Evolutionary conservation across 23 red algal species (phyloP).

Genomic region (Gracilaria vermiculophylla): DNA sequence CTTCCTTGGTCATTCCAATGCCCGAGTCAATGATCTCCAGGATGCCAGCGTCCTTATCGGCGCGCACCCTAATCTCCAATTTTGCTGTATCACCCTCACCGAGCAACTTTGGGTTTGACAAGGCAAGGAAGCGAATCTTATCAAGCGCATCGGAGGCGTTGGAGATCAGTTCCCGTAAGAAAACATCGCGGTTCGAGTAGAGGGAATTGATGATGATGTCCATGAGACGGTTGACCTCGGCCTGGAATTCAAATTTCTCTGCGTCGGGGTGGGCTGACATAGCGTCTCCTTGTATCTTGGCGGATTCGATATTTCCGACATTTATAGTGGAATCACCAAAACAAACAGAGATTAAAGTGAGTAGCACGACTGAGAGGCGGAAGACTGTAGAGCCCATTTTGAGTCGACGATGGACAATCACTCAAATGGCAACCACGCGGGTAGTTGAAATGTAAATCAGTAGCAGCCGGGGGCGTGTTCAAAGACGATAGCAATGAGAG

Average conservation of each 20-base stretch:
- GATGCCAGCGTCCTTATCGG: constrained; percentile 46
- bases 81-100: constrained; percentile 52
- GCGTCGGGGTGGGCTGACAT: constrained; percentile 14
- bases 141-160: constrained; percentile 92
- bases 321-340: constrained; percentile 8
- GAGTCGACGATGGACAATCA: not conserved
- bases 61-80: constrained; percentile 63
- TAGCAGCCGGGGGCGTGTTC: not conserved
- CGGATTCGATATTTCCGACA: constrained; percentile 22
- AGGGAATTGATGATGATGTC: constrained; percentile 96
- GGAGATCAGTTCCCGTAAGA: constrained; percentile 92
- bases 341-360: constrained; percentile 5
- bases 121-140: constrained; percentile 84
- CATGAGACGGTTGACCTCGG: constrained; percentile 91
- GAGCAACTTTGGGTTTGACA: constrained; percentile 29
- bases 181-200: constrained; percentile 88
- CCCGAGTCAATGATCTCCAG: constrained; percentile 80
- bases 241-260: constrained; percentile 82
- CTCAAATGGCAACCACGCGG: not conserved
- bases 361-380: not conserved
- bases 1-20: constrained; percentile 89
- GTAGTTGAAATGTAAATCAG: not conserved
- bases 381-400: not conserved
- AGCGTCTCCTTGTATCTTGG: not conserved
- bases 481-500: not conserved